Evolutionary conservation across 108 stramenopile species (phyloP), one percentile per base, ranked within the genome.

Genomic region (Cyclotella kingstonii): DNA sequence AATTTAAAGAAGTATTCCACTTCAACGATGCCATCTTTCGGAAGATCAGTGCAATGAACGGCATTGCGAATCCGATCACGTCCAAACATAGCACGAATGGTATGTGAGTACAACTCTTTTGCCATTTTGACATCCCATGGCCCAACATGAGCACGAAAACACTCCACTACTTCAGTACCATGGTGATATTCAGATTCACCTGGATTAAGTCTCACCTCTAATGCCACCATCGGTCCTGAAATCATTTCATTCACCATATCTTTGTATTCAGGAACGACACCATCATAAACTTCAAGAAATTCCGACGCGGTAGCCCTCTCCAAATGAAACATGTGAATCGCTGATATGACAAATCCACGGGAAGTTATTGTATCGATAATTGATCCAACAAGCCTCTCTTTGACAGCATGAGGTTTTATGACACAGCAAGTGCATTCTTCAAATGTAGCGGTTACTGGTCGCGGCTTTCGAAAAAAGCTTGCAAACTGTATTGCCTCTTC

Each of bases 11-110:
- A 85, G 72, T 88, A 91, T 38, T 82, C 66, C 42, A 76, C 76
- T 68, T 94, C 93, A 10, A 71, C 55, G 6, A 61, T 61, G 10
- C 84, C 87, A 65, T 92, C 90, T 33, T 76, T 76, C 0, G 81
- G 60, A 36, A 94, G 54, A 54, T 94, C 93, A 0, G 93, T 94
- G 76, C 90, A 91, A 60, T 91, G 93, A 15, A 94, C 76, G 5
- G 81, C 93, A 60, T 90, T 94, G n/a, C 60, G 48, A 17, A 84
- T 70, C 11, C 48, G 33, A 46, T 83, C 79, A 0, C 57, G 46
- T 4, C 89, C 92, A 69, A 80, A 90, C 39, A 50, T 70, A 3
- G 75, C 92, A 15, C 92, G 76, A 33, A 94, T 62, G 8, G 73
- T 72, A 8, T 64, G 33, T 0, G 90, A 81, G 11, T 63, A 59